These are phyloP conservation scores for Calonectria multiphialidica DNA, from an alignment of 2,329 filamentous ascomycete species.

Conservation along the genomic window DNA sequence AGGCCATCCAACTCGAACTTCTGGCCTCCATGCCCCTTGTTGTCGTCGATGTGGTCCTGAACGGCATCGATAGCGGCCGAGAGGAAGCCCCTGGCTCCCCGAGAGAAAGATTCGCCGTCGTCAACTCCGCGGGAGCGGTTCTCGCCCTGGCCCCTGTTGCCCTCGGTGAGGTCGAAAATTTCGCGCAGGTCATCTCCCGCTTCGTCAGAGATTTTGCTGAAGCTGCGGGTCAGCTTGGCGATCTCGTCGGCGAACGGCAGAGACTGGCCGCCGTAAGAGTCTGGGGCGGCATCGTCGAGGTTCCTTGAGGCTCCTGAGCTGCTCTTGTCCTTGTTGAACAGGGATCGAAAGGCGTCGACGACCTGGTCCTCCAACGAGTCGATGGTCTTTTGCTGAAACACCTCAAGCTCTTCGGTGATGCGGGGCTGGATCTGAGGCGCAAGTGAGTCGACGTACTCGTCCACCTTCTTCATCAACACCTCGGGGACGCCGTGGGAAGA, in stretches of 20 bases:
- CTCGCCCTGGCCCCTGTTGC: conserved; percentile 32
- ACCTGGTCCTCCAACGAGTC: conserved; percentile 59
- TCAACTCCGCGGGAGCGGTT: conserved; percentile 44
- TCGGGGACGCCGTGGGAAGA: conserved; percentile 55
- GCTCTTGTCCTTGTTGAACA: conserved; percentile 53
- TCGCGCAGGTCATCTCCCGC: conserved; percentile 57
- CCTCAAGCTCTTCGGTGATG: conserved; percentile 57
- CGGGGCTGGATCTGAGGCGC: conserved; percentile 60
- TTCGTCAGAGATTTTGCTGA: conserved; percentile 54
- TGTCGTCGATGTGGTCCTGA: conserved; percentile 54
- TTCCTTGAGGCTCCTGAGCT: conserved; percentile 29
- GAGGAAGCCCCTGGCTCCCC: conserved; percentile 52
- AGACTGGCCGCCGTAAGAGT: conserved; percentile 55
- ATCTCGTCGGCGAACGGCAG: conserved; percentile 61
- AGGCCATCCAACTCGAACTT: conserved; percentile 57
- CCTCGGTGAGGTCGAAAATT: conserved; percentile 58
- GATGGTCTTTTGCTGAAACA: conserved; percentile 59
- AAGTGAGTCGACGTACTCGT: conserved; percentile 61
- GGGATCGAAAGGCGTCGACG: conserved; percentile 57
- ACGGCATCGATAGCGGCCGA: conserved; percentile 56
- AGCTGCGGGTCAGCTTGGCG: conserved; percentile 54
- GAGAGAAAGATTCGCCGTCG: conserved; percentile 42
- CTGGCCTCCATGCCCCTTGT: conserved; percentile 43
- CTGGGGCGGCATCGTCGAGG: conserved; percentile 51
- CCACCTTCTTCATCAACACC: conserved; percentile 57